Evolutionary conservation across 2,329 filamentous ascomycete species (phyloP).

Genomic region (Sphaerulina musiva): DNA sequence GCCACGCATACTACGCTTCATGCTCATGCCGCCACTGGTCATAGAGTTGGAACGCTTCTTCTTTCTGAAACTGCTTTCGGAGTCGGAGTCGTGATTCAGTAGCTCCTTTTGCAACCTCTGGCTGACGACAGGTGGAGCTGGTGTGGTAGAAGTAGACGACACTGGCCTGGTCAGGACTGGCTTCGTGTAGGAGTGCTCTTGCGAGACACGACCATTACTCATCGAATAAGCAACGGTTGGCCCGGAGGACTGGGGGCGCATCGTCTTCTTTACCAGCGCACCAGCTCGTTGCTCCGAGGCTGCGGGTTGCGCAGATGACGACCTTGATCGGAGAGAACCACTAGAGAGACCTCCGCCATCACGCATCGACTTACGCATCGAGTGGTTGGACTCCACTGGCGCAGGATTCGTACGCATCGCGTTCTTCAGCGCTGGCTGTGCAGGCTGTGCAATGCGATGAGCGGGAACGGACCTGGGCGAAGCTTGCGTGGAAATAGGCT

Average conservation of each 20-base stretch:
- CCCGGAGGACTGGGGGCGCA: conserved; percentile 16
- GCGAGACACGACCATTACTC: conserved; percentile 7
- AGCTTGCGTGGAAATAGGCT: conserved; percentile 8
- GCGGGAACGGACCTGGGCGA: conserved; percentile 12
- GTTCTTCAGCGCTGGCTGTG: conserved; percentile 40
- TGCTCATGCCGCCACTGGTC: conserved; percentile 30
- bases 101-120: conserved; percentile 24
- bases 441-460: conserved; percentile 29
- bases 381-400: conserved; percentile 21
- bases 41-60: conserved; percentile 35
- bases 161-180: conserved; percentile 4
- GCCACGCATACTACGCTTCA: conserved; percentile 68
- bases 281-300: conserved; percentile 11
- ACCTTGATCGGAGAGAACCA: conserved; percentile 26
- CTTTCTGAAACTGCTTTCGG: conserved; percentile 71
- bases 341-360: conserved; percentile 29
- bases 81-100: conserved; percentile 40
- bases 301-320: conserved; percentile 17
- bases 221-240: conserved; percentile 10
- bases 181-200: conserved; percentile 12
- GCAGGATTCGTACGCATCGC: conserved; percentile 29
- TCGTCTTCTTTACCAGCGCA: conserved; percentile 16
- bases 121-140: conserved; percentile 16
- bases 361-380: conserved; percentile 38
- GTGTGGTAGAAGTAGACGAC: conserved; percentile 1